These are phyloP conservation scores for Cladophialophora bantiana DNA, from an alignment of 2,329 filamentous ascomycete genomes.

Conservation along the genomic window DNA sequence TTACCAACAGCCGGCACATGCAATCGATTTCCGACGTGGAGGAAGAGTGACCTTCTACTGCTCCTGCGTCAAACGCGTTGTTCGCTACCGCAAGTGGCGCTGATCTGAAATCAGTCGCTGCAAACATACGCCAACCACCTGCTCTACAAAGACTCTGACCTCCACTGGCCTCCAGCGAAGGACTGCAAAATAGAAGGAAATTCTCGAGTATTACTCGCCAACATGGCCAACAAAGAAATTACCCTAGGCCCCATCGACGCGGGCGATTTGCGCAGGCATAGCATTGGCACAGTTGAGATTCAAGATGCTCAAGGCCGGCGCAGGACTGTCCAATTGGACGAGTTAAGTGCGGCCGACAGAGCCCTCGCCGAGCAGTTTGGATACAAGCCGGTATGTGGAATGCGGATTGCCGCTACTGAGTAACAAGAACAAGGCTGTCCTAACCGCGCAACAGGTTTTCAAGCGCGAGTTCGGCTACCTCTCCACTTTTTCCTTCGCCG, in stretches of 20 bases:
- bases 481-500: constrained; percentile 67
- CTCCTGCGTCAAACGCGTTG: constrained; percentile 32
- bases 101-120: constrained; percentile 21
- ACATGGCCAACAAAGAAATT: constrained; percentile 25
- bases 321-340: constrained; percentile 39
- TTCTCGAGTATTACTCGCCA: not conserved
- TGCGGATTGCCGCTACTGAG: constrained; percentile 1
- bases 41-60: constrained; percentile 31
- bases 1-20: constrained; percentile 30
- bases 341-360: constrained; percentile 42
- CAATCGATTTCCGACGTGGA: constrained; percentile 22
- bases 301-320: constrained; percentile 34
- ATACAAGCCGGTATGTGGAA: constrained; percentile 43
- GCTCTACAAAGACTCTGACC: constrained; percentile 11
- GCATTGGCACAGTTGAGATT: constrained; percentile 35
- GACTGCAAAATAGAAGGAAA: not conserved
- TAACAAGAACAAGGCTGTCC: not conserved
- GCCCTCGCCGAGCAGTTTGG: constrained; percentile 45
- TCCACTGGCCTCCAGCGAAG: not conserved
- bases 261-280: constrained; percentile 30
- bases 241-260: constrained; percentile 24
- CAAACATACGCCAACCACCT: constrained; percentile 3
- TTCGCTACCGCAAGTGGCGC: constrained; percentile 38
- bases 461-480: constrained; percentile 66
- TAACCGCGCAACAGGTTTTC: constrained; percentile 40